Evolutionary conservation across 192 early-diverging fungal genomes (phyloP), one percentile per base, ranked within the genome.

Genomic region (Coemansia sp.): DNA sequence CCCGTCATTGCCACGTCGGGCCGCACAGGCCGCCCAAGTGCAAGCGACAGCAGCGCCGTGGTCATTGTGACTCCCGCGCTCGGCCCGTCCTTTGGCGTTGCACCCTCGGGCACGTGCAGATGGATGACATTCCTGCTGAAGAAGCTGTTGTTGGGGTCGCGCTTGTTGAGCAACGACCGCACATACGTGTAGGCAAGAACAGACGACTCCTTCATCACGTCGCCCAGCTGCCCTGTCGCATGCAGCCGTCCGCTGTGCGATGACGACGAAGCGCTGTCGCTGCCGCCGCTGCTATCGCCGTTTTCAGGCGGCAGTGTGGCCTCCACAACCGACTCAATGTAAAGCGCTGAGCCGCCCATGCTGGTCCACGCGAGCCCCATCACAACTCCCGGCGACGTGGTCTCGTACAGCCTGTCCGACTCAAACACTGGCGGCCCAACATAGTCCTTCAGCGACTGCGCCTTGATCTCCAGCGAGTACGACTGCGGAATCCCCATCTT

Each of bases 341-440:
- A 99, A 0, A 99, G 83, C 2, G 94, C 88, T 1, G 95, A 95
- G 26, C 97, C 96, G 66, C 95, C 97, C 89, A 99, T 92, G 41
- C 88, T 91, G 0, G 95, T 99, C 96, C 95, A 99, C 4, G 97
- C 97, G 56, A 99, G 83, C 21, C 97, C 97, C 96, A 99, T 99
- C 39, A 98, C 91, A 16, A 99, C 95, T 48, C 97, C 97, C 5
- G 94, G 85, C 12, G 94, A 95, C 0, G 96, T 96, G 16, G 65
- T 71, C 22, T 96, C 94, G 73, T 98, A 99, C 52, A 99, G 86
- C 41, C 96, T 85, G 67, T 99, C 97, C 9, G 89, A 85, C 19
- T 91, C 91, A 77, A 90, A 99, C 2, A 92, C 74, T 6, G 95
- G 94, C 32, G 90, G 88, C 1, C 96, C 97, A 41, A 99, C 96